Evolutionary conservation across 345 rosid species (phyloP).

Genomic region (Rhizophora apiculata): DNA sequence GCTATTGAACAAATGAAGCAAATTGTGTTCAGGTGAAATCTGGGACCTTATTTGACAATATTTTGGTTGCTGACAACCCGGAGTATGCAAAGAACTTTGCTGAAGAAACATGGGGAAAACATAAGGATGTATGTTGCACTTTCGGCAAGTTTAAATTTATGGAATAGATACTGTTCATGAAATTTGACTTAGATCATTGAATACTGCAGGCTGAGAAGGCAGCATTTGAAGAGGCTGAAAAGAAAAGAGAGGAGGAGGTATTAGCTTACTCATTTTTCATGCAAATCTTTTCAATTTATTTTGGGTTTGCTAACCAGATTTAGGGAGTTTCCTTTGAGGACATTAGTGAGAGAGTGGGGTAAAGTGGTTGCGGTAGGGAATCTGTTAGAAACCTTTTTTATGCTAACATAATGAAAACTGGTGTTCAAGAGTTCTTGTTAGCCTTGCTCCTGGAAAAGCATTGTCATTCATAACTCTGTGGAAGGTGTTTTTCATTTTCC

Average conservation of each 20-base stretch:
- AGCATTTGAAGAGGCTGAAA: constrained; percentile 92
- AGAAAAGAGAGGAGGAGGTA: constrained; percentile 89
- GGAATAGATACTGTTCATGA: not conserved
- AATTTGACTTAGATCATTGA: constrained; percentile 15
- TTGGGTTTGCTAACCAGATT: not conserved
- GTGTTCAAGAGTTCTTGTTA: not conserved
- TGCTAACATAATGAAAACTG: not conserved
- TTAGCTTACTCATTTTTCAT: not conserved
- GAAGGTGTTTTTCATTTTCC: not conserved
- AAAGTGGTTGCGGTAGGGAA: too few species aligned
- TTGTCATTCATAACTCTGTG: not conserved
- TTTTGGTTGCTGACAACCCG: constrained; percentile 68
- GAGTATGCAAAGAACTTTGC: constrained; percentile 84
- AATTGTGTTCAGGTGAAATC: constrained; percentile 68
- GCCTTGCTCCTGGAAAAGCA: not conserved
- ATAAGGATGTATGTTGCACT: constrained; percentile 64
- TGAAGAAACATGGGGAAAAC: constrained; percentile 95
- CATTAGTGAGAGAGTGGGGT: not conserved
- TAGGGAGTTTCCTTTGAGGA: too few species aligned
- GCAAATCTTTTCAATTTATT: not conserved
- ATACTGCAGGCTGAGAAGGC: constrained; percentile 86
- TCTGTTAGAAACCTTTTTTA: too few species aligned
- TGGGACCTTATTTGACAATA: constrained; percentile 91
- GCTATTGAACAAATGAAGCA: not conserved
- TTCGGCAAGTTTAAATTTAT: not conserved